Conservation (phyloP, 345 rosid species). For the Populus ilicifolia region DNA sequence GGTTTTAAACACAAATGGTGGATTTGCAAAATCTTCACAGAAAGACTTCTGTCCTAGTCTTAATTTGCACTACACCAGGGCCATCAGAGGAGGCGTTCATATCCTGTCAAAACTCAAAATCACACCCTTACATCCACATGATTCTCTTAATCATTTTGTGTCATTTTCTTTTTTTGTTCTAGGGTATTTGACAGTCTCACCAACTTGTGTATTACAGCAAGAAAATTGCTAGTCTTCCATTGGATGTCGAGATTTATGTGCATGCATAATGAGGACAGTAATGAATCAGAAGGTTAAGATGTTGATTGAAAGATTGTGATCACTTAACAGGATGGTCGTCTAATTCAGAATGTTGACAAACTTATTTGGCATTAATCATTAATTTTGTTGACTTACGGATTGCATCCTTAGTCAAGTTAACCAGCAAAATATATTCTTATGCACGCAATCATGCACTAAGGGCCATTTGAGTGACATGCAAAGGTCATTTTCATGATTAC, state of each 20-base stretch:
- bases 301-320: constrained; percentile 10
- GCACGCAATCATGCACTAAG: constrained; percentile 8
- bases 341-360: constrained; percentile 9
- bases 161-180: neutral
- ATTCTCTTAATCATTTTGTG: no score
- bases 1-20: neutral
- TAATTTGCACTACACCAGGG: neutral
- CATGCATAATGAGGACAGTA: neutral
- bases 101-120: neutral
- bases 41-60: constrained; percentile 8
- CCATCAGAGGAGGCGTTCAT: neutral
- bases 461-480: constrained; percentile 1
- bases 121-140: neutral
- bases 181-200: no score
- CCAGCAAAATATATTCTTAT: neutral
- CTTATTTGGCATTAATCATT: neutral
- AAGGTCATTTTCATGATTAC: neutral
- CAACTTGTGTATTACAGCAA: neutral
- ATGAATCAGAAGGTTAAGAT: neutral
- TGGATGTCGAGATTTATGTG: neutral
- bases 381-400: constrained; percentile 8
- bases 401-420: constrained; percentile 4
- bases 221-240: neutral
- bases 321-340: constrained; percentile 1
- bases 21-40: constrained; percentile 23